Evolutionary conservation across 2,329 filamentous ascomycete genomes (phyloP), one percentile per base, ranked within the genome.

Genomic region (Sporothrix dimorphospora): DNA sequence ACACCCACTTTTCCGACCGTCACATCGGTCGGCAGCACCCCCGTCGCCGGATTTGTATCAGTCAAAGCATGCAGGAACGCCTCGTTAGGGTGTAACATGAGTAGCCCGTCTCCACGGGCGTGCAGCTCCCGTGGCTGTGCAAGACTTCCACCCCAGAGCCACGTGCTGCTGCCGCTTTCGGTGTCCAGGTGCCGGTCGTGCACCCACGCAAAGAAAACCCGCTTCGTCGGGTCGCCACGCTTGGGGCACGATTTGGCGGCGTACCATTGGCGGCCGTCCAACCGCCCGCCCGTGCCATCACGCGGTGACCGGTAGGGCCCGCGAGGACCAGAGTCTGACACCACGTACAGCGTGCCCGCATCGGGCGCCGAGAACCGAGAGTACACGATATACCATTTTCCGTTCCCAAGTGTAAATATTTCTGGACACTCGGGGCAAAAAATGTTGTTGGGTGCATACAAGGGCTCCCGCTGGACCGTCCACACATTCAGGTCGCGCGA

Each of bases 361-460:
- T 80, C 76, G 7, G 80, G 80, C 1, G 79, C 79, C 42, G 79
- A 78, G 73, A 80, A 79, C 1, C 78, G 77, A 2, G 78, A 80
- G 71, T 79, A 79, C 16, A 79, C 75, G 16, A 81, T 75, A 72
- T 81, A 81, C 80, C 80, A 81, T 68, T 79, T 79, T 8, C 79
- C 21, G 34, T 79, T 80, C 1, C 79, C 78, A 2, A 81, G 73
- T 5, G 75, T 74, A 69, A 81, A 81, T 34, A 81, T 75, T 76
- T 81, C 80, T 12, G 80, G 79, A n/a, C 80, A 81, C 68, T 81
- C 80, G 3, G 80, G 80, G 63, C 79, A 81, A 71, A 81, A 78
- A 71, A 80, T 74, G 72, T 81, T 79, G 72, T 78, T 80, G 42
- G 80, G 80, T 0, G 79, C 75, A 70, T 79, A 79, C 1, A 81